These are phyloP conservation scores for Aspergillus persii DNA, from an alignment of 2,329 filamentous ascomycete species.

Conservation along the genomic window DNA sequence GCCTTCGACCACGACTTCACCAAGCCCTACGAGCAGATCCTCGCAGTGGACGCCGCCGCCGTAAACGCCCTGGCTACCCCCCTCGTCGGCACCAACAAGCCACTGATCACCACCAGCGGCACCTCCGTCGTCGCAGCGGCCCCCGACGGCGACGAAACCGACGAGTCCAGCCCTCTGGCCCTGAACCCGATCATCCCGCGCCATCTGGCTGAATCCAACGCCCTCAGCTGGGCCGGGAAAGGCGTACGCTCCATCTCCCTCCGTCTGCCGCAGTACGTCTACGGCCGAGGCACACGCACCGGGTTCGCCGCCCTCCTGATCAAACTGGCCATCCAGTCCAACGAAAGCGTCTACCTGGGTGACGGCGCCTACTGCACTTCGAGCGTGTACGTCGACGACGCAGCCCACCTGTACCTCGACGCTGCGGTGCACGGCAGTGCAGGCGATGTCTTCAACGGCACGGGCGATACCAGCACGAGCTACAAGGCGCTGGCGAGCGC, in stretches of 20 bases:
- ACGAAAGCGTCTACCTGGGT: conserved; percentile 34
- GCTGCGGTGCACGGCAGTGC: conserved; percentile 39
- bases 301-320: conserved; percentile 22
- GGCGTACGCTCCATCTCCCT: conserved; percentile 36
- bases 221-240: conserved; percentile 16
- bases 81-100: conserved; percentile 31
- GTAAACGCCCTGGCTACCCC: conserved; percentile 37
- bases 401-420: conserved; percentile 38
- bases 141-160: conserved; percentile 30
- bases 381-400: conserved; percentile 39
- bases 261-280: conserved; percentile 40
- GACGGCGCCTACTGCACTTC: conserved; percentile 39
- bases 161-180: conserved; percentile 13
- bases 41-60: conserved; percentile 32
- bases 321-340: conserved; percentile 26
- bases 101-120: conserved; percentile 40
- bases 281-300: conserved; percentile 30
- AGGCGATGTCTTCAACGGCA: conserved; percentile 38
- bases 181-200: conserved; percentile 24
- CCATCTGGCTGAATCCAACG: conserved; percentile 21
- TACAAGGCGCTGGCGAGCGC: conserved; percentile 18
- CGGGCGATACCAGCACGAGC: conserved; percentile 35
- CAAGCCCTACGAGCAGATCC: conserved; percentile 25
- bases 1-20: conserved; percentile 45
- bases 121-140: conserved; percentile 30